Conservation (phyloP, 257 asterid genomes). For the Lycium barbarum region DNA sequence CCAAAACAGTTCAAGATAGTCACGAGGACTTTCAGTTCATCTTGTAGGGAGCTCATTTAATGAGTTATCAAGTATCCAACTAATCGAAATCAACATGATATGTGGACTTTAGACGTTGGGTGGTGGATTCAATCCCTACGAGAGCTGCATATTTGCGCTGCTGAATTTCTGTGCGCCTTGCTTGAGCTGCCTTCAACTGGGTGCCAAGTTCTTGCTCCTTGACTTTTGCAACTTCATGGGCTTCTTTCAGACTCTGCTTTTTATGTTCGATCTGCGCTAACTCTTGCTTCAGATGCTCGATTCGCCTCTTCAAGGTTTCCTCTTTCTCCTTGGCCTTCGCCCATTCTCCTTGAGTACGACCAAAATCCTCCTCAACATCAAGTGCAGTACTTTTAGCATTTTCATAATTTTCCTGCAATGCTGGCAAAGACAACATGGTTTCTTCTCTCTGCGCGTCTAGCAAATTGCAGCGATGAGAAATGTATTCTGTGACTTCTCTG, state of each 20-base stretch:
- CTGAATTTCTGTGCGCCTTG: background rate
- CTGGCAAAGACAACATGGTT: background rate
- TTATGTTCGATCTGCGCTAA: background rate
- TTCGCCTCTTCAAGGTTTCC: slow-evolving; percentile 4
- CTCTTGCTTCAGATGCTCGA: slow-evolving; percentile 8
- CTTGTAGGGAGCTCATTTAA: background rate
- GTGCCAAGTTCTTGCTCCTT: slow-evolving; percentile 3
- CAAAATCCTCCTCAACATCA: background rate
- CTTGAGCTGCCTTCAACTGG: slow-evolving; percentile 6
- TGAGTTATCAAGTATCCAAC: background rate
- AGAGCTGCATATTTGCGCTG: slow-evolving; percentile 25
- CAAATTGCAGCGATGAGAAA: background rate
- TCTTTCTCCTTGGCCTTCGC: background rate
- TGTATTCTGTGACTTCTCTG: background rate
- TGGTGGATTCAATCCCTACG: background rate
- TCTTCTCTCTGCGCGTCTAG: background rate
- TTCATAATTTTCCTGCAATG: background rate
- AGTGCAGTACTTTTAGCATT: background rate
- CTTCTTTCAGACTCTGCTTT: background rate
- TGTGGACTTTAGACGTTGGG: background rate
- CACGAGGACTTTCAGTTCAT: background rate
- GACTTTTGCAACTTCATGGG: background rate
- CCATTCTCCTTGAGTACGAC: background rate
- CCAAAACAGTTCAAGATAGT: background rate
- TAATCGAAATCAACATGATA: background rate